These are phyloP conservation scores for Trichoderma pleuroti DNA, from an alignment of 2,329 filamentous ascomycete species.

Conservation along the genomic window DNA sequence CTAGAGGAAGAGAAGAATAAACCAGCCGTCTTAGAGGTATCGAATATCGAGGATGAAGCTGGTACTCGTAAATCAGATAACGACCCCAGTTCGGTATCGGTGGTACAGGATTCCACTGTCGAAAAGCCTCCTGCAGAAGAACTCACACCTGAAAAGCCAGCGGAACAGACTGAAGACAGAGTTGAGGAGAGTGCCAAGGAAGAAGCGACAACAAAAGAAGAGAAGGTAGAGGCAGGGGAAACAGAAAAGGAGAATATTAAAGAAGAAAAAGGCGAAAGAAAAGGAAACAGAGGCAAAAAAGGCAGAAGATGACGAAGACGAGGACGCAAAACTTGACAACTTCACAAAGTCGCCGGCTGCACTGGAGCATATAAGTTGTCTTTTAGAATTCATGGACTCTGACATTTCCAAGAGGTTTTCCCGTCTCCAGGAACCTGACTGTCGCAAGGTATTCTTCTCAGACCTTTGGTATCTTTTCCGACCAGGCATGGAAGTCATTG, in stretches of 20 bases:
- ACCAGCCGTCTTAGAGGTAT: background rate
- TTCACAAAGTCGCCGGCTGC: background rate
- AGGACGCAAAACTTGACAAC: background rate
- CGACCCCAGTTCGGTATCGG: no score
- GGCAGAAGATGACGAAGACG: background rate
- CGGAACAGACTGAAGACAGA: background rate
- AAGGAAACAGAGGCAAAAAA: background rate
- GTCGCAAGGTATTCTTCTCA: conserved; percentile 18
- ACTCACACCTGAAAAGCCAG: background rate
- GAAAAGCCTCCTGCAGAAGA: background rate
- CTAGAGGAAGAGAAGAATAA: background rate
- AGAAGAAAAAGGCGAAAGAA: background rate
- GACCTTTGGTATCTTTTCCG: conserved; percentile 31
- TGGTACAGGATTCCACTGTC: background rate
- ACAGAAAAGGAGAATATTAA: background rate
- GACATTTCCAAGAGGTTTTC: background rate
- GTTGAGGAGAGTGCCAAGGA: background rate
- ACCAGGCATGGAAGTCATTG: conserved; percentile 26
- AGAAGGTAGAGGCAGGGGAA: background rate
- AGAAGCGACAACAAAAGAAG: background rate
- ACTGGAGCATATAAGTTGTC: background rate
- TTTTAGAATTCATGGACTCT: conserved; percentile 2
- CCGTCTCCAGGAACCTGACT: background rate
- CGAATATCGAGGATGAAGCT: no score
- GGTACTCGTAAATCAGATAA: background rate